Evolutionary conservation across 495 filamentous ascomycete genomes (phyloP), one percentile per base, ranked within the genome.

Genomic region (Apodospora peruviana): DNA sequence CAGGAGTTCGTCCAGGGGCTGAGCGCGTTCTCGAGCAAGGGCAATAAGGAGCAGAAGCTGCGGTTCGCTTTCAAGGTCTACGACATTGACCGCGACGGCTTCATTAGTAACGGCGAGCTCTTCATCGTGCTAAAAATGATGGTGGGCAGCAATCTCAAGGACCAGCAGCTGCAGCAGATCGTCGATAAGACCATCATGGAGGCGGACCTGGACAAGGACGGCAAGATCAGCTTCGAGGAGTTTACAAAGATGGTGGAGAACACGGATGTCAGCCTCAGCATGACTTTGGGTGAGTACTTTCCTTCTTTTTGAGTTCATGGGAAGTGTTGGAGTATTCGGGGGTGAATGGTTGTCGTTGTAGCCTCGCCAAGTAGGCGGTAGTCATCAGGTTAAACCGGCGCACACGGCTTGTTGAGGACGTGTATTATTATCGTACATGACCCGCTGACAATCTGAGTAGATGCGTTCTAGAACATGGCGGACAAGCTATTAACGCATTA

Each of bases 121-220:
- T 99, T 97, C 67, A 96, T 99, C 62, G 93, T 99, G 60, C 76
- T 99, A 55, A 99, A 99, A 83, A 99, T 99, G 93, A 99, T 99
- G 93, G 93, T 99, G 52, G 93, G 93, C 39, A 96, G 90, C 73
- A 99, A 99, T 71, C 72, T 99, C 62, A 99, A 99, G 80, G 94
- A 99, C 65, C 85, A 95, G 71, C 93, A 99, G 71, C 72, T 99
- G 69, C 93, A 99, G 71, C 93, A 91, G 76, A 90, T 90, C 55
- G 93, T 99, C 51, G 93, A 99, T 73, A 99, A 99, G 81, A 99
- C 93, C 44, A 99, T 99, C 63, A 97, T 97, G 93, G 93, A 99
- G 73, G 94, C 93, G 38, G 93, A 99, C 68, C 79, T 87, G 60
- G 94, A 99, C 68, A 78, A 81, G 36, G 93, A 99, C 70, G 93